phyloP scores from a whole-genome alignment of 2,329 filamentous ascomycete genomes.

The Thelonectria blattea region DNA sequence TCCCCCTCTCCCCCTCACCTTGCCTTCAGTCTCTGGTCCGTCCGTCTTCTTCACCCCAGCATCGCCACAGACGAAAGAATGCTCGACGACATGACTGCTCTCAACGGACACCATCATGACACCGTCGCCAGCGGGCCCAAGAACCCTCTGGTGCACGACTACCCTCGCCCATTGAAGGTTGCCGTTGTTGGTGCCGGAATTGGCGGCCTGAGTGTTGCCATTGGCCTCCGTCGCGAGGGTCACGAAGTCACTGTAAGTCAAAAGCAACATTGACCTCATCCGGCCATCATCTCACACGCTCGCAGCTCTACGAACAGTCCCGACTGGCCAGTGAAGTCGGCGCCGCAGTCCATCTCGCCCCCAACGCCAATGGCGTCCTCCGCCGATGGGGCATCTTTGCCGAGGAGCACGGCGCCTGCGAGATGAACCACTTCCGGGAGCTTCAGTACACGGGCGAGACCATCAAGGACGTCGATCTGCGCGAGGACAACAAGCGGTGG shows the following conservation, averaged over 20 bases:
- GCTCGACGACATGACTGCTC: conserved; percentile 10
- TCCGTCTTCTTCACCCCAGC: background rate
- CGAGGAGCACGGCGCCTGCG: conserved; percentile 48
- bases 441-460: conserved; percentile 45
- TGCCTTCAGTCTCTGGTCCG: background rate
- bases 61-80: background rate
- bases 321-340: conserved; percentile 56
- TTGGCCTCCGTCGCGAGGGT: conserved; percentile 55
- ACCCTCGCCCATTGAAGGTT: conserved; percentile 20
- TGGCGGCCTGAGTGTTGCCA: conserved; percentile 54
- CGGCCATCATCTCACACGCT: conserved; percentile 30
- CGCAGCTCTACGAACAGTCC: conserved; percentile 62
- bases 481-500: conserved; percentile 48
- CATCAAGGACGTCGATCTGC: conserved; percentile 44
- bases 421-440: conserved; percentile 42
- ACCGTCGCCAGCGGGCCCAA: conserved; percentile 10
- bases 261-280: conserved; percentile 12
- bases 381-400: conserved; percentile 47
- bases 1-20: background rate
- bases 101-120: conserved; percentile 14
- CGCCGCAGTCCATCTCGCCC: conserved; percentile 59
- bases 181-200: conserved; percentile 45
- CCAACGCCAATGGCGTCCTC: conserved; percentile 66
- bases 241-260: conserved; percentile 45
- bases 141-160: conserved; percentile 21